Evolutionary conservation across 2,329 filamentous ascomycete species (phyloP), one percentile per base, ranked within the genome.

Genomic region (Lasiodiplodia hormozganensis): DNA sequence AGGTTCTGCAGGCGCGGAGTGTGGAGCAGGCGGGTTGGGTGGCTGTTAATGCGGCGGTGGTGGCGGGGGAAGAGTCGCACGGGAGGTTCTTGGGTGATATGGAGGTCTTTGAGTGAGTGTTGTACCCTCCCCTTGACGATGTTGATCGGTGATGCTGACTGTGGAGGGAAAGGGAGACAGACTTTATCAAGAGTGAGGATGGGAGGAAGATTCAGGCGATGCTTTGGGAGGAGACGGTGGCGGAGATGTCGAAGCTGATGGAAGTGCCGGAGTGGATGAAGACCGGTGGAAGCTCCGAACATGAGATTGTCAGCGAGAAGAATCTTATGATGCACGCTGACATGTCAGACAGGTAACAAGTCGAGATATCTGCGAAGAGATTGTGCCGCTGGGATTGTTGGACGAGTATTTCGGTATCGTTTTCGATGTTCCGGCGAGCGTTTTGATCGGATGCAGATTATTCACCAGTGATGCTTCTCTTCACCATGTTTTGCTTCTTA

Each of bases 151-250:
- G 12, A 16, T 7, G 16, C 58, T 62, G 18, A 62, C 58, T 2
- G 1, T 38, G 16, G 10, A 5, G 18, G 8, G 23, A 8, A 14
- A 58, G 54, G 54, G 34, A 58, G n/a, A 23, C n/a, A 12, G 54
- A 58, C 2, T 58, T 58, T 16, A 23, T 58, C 16, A 58, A 38
- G 23, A 58, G 36, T 5, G n/a, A 51, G 40, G 38, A 23, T 4
- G 58, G 40, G 16, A 49, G 10, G 58, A 23, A 21, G 40, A n/a
- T 49, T 40, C 58, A 51, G 21, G 25, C 51, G 28, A 47, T 36
- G 43, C n/a, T 64, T 12, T 64, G 60, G 60, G 47, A 64, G 14
- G 25, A 64, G 47, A 64, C 60, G 18, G 11, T 38, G 14, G 60
- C 12, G 25, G 60, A 64, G 18, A 47, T 64, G 60, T 36, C 28